These are phyloP conservation scores for Gamarada debralockiae DNA, from an alignment of 495 filamentous ascomycete species.

Conservation along the genomic window DNA sequence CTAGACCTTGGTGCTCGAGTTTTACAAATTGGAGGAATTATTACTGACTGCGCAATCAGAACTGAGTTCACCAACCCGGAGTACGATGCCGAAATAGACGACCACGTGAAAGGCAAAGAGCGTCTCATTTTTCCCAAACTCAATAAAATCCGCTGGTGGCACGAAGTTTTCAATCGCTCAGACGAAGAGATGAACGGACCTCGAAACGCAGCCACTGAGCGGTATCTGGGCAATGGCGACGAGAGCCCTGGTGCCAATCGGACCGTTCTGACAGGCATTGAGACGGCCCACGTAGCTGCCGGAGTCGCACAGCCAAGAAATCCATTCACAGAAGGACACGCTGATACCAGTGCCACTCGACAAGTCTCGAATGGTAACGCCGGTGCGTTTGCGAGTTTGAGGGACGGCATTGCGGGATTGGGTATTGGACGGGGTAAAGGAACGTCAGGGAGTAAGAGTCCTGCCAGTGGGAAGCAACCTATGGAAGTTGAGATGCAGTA, in stretches of 20 bases:
- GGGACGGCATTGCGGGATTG: slow-evolving; percentile 44
- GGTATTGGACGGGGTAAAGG: slow-evolving; percentile 30
- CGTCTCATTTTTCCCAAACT: slow-evolving; percentile 76
- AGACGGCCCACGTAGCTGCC: slow-evolving; percentile 7
- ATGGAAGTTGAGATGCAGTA: slow-evolving; percentile 29
- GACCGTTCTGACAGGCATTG: slow-evolving; percentile 22
- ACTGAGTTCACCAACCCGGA: slow-evolving; percentile 76
- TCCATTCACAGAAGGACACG: background rate
- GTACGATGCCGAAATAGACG: slow-evolving; percentile 73
- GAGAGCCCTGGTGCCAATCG: background rate
- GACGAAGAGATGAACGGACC: slow-evolving; percentile 92
- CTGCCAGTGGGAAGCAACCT: slow-evolving; percentile 1
- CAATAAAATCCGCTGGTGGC: slow-evolving; percentile 81
- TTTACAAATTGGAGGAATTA: too few relatives aligned
- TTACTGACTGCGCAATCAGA: slow-evolving; percentile 34
- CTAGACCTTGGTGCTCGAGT: too few relatives aligned
- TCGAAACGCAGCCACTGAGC: slow-evolving; percentile 34
- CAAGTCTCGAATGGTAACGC: slow-evolving; percentile 4
- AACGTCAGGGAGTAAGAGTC: slow-evolving; percentile 10
- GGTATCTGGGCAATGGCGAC: slow-evolving; percentile 16
- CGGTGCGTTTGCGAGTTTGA: slow-evolving; percentile 28
- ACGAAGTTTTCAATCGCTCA: slow-evolving; percentile 76
- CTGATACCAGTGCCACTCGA: background rate
- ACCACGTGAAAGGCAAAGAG: slow-evolving; percentile 70
- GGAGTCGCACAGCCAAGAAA: slow-evolving; percentile 1